phyloP scores from a whole-genome alignment of 2,329 filamentous ascomycete species.

The Calycina herbarum region DNA sequence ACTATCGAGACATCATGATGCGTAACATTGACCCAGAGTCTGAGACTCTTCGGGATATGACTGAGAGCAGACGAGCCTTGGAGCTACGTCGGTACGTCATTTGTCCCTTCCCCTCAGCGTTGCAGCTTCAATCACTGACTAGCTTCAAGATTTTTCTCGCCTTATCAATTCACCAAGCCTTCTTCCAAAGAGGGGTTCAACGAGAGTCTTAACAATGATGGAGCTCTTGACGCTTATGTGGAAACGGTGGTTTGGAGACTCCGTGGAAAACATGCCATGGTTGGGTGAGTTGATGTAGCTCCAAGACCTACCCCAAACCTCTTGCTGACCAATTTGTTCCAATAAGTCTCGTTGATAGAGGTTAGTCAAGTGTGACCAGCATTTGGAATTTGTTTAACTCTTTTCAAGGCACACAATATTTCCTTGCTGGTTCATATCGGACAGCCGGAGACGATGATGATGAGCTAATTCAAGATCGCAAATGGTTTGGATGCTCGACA shows the following conservation, averaged over 20 bases:
- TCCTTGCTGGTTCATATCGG: constrained; percentile 29
- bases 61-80: constrained; percentile 29
- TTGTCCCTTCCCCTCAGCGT: neutral
- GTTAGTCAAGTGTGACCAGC: constrained; percentile 10
- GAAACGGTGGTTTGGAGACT: constrained; percentile 51
- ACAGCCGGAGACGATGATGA: constrained; percentile 16
- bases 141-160: constrained; percentile 32
- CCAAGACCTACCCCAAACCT: neutral
- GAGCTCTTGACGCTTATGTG: constrained; percentile 40
- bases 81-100: constrained; percentile 34
- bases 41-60: constrained; percentile 15
- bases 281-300: constrained; percentile 25
- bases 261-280: constrained; percentile 32
- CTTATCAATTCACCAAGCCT: constrained; percentile 16
- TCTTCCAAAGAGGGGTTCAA: constrained; percentile 25
- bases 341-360: constrained; percentile 28
- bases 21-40: neutral
- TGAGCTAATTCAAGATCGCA: constrained; percentile 24
- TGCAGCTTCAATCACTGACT: neutral
- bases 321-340: neutral
- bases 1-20: neutral
- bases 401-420: constrained; percentile 26
- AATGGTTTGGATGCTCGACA: constrained; percentile 33
- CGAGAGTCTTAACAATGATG: constrained; percentile 32
- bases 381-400: neutral